Conservation (phyloP, 2,329 filamentous ascomycete genomes). For the Talaromyces sp. region DNA sequence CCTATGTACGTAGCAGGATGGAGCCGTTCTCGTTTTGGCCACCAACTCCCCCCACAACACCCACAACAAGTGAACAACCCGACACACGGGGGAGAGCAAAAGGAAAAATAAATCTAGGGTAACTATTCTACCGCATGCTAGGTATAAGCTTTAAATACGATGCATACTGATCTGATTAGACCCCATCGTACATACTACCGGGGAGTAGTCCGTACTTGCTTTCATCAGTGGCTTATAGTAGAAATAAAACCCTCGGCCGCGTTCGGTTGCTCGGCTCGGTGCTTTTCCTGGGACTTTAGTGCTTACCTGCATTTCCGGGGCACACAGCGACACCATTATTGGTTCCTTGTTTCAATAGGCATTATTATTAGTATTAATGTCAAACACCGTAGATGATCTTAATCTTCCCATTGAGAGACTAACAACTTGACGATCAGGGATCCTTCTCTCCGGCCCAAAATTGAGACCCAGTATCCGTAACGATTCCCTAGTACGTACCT, state of each 20-base stretch:
- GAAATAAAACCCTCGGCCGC: neutral
- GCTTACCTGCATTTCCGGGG: neutral
- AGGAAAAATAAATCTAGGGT: neutral
- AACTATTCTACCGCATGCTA: too few relatives aligned
- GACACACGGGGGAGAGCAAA: neutral
- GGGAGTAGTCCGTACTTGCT: too few relatives aligned
- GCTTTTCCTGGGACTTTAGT: neutral
- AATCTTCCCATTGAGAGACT: neutral
- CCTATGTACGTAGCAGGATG: too few relatives aligned
- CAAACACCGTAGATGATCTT: neutral
- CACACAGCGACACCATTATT: too few relatives aligned
- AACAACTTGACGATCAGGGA: neutral
- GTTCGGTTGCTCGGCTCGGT: neutral
- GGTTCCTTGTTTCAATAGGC: too few relatives aligned
- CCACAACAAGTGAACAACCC: too few relatives aligned
- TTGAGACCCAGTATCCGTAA: neutral
- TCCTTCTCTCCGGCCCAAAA: neutral
- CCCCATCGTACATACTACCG: too few relatives aligned
- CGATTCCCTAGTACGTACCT: neutral
- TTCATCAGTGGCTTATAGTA: neutral
- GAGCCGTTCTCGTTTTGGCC: too few relatives aligned
- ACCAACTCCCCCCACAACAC: neutral
- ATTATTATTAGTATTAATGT: neutral
- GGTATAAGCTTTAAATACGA: neutral
- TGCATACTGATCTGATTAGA: neutral